Conservation (phyloP, 2,329 filamentous ascomycete species). For the Xenoacremonium recifei region DNA sequence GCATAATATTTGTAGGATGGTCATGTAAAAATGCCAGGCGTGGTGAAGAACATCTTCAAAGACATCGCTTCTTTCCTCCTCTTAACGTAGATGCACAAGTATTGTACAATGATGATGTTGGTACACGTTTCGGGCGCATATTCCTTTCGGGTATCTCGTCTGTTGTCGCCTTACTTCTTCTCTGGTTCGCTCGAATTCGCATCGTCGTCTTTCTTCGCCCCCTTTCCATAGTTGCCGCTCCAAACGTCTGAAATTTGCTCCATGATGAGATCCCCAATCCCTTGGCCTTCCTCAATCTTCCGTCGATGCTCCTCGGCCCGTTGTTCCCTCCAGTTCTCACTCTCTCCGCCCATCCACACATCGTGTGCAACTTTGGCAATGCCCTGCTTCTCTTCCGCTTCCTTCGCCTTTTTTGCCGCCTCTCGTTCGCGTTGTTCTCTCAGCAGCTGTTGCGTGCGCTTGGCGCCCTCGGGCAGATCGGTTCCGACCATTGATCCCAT, state of each 20-base stretch:
- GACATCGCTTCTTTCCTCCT: no score
- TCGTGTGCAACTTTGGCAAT: conserved; percentile 38
- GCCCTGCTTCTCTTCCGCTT: conserved; percentile 31
- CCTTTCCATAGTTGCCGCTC: conserved; percentile 34
- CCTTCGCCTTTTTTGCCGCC: conserved; percentile 27
- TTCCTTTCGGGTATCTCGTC: not conserved
- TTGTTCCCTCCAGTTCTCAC: conserved; percentile 53
- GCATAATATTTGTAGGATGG: no score
- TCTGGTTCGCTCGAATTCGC: conserved; percentile 13
- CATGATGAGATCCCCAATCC: conserved; percentile 54
- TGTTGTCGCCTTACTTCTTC: conserved; percentile 17
- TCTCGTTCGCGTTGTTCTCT: conserved; percentile 44
- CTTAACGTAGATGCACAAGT: no score
- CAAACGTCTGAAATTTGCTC: conserved; percentile 58
- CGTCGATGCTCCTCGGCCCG: conserved; percentile 50
- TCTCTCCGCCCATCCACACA: conserved; percentile 59
- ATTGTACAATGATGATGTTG: not conserved
- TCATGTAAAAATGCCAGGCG: no score
- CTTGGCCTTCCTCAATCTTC: conserved; percentile 54
- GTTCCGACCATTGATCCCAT: conserved; percentile 45
- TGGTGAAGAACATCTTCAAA: no score
- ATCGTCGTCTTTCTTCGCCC: conserved; percentile 26
- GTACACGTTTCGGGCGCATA: no score
- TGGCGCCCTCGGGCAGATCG: conserved; percentile 57
- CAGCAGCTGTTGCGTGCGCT: conserved; percentile 45